These are phyloP conservation scores for Parmelia sp. DNA, from an alignment of 495 filamentous ascomycete species.

Conservation along the genomic window DNA sequence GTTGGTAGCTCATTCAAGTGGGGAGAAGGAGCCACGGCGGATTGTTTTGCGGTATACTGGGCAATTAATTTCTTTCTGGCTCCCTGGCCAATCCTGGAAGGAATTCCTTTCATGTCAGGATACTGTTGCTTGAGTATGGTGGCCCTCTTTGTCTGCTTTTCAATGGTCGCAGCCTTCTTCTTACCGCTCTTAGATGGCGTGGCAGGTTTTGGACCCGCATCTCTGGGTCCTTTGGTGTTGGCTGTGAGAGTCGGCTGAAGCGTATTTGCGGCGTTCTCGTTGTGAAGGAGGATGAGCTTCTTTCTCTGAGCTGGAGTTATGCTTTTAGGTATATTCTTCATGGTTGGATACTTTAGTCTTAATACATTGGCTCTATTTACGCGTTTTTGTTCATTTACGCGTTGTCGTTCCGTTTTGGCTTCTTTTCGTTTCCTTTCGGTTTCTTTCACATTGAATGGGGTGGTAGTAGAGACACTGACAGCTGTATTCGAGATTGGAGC, in stretches of 20 bases:
- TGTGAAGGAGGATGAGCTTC: background rate
- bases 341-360: slow-evolving; percentile 1
- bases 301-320: background rate
- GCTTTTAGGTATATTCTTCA: slow-evolving; percentile 8
- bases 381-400: too few relatives aligned
- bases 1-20: background rate
- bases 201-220: too few relatives aligned
- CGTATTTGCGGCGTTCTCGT: background rate
- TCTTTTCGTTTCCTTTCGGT: background rate
- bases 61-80: background rate
- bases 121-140: slow-evolving; percentile 2
- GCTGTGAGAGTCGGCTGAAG: background rate
- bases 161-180: slow-evolving; percentile 1
- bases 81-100: background rate
- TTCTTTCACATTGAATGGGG: background rate
- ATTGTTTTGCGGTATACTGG: background rate
- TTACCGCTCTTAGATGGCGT: background rate
- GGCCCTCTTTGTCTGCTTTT: slow-evolving; percentile 5
- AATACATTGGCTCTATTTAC: background rate
- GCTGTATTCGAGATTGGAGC: background rate
- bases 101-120: slow-evolving; percentile 6
- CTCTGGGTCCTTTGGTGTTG: background rate
- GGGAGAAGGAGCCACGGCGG: background rate
- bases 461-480: background rate
- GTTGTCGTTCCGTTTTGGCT: too few relatives aligned